Evolutionary conservation across 345 rosid species (phyloP).

Genomic region (Hirschfeldia incana): DNA sequence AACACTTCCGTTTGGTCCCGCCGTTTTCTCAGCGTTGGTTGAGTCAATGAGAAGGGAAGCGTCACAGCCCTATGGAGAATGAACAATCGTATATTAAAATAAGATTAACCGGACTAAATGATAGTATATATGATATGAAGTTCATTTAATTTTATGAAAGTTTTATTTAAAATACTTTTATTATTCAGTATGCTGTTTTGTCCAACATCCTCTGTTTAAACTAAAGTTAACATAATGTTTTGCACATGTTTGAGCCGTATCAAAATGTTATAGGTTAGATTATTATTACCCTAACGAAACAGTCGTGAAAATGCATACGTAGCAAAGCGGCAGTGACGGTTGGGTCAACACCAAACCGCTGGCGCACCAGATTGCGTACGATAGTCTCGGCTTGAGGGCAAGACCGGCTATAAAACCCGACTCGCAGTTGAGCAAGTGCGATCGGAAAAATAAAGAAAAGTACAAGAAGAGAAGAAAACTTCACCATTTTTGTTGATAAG

Average conservation of each 20-base stretch:
- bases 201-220: not conserved
- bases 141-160: not conserved
- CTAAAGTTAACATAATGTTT: not conserved
- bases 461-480: conserved; percentile 35
- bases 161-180: not conserved
- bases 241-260: not conserved
- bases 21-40: conserved; percentile 55
- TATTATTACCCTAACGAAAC: conserved; percentile 63
- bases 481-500: conserved; percentile 3
- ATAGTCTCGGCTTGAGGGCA: conserved; percentile 75
- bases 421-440: conserved; percentile 48
- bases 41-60: conserved; percentile 75
- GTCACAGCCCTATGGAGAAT: conserved; percentile 63
- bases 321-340: conserved; percentile 69
- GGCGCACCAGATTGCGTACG: conserved; percentile 42
- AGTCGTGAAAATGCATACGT: conserved; percentile 88
- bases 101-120: not conserved
- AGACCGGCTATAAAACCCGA: conserved; percentile 54
- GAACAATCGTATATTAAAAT: not conserved
- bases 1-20: conserved; percentile 68
- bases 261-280: not conserved
- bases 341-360: conserved; percentile 41
- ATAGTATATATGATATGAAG: not conserved
- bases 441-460: conserved; percentile 37
- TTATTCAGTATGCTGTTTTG: not conserved